phyloP scores from a whole-genome alignment of 495 filamentous ascomycete genomes.

The Xylaria grammica region DNA sequence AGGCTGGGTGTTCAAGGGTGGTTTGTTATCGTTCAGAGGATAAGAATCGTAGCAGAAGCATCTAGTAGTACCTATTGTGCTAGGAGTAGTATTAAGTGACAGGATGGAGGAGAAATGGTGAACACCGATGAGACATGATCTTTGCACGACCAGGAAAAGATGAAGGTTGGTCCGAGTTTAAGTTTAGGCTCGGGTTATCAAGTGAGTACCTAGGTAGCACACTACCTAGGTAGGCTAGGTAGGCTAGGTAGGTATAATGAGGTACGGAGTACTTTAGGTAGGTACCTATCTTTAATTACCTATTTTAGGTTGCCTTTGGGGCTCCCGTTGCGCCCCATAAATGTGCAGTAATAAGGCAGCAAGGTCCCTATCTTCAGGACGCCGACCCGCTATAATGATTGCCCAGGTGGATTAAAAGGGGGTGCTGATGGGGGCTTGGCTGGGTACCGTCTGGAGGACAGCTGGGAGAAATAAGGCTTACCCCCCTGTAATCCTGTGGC shows the following conservation, averaged over 20 bases:
- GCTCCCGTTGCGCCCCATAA: background rate
- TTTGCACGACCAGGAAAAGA: constrained; percentile 9
- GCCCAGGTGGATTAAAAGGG: background rate
- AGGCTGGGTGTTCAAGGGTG: background rate
- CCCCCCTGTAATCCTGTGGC: background rate
- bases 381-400: background rate
- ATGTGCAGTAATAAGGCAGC: constrained; percentile 4
- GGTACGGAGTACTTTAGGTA: background rate
- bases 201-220: background rate
- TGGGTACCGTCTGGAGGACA: background rate
- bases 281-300: too few relatives aligned
- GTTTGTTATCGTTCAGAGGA: background rate
- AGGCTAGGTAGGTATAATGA: background rate
- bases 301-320: background rate
- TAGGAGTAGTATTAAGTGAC: background rate
- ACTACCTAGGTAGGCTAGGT: background rate
- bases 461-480: background rate
- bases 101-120: background rate
- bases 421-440: background rate
- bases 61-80: background rate
- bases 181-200: constrained; percentile 14
- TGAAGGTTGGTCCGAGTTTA: constrained; percentile 12
- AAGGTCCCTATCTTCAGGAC: background rate
- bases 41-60: background rate
- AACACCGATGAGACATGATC: constrained; percentile 13